Conservation (phyloP, 768 basidiomycete species). For the Lactarius hatsudake region DNA sequence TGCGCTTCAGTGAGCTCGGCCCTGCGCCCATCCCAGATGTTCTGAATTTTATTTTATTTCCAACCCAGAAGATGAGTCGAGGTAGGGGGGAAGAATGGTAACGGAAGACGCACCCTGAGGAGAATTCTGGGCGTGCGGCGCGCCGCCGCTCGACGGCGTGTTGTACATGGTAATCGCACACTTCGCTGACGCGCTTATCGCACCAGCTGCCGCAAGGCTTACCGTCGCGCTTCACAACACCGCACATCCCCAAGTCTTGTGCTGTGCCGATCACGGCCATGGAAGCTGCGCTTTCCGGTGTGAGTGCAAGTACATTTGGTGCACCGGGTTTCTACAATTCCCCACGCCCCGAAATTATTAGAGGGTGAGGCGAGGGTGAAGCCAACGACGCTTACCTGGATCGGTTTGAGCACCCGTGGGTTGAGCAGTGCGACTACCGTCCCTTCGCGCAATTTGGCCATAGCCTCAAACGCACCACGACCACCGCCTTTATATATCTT, state of each 20-base stretch:
- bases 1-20: slow-evolving; percentile 32
- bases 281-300: slow-evolving; percentile 76
- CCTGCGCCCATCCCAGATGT: slow-evolving; percentile 64
- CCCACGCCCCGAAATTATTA: not conserved
- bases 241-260: slow-evolving; percentile 83
- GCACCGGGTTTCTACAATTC: slow-evolving; percentile 52
- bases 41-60: slow-evolving; percentile 37
- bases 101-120: slow-evolving; percentile 61
- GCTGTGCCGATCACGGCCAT: slow-evolving; percentile 86
- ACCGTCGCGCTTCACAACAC: slow-evolving; percentile 73
- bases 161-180: slow-evolving; percentile 92
- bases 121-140: slow-evolving; percentile 82
- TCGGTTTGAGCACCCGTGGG: slow-evolving; percentile 82
- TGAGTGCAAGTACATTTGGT: slow-evolving; percentile 80
- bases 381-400: slow-evolving; percentile 50
- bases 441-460: slow-evolving; percentile 83
- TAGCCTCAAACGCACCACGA: slow-evolving; percentile 85
- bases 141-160: slow-evolving; percentile 72
- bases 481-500: slow-evolving; percentile 87
- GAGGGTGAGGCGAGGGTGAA: not conserved
- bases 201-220: slow-evolving; percentile 85
- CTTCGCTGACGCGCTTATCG: slow-evolving; percentile 80
- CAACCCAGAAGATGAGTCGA: not conserved
- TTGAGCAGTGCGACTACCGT: slow-evolving; percentile 89
- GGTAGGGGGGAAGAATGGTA: not conserved